Evolutionary conservation across 768 basidiomycete genomes (phyloP), one percentile per base, ranked within the genome.

Genomic region (Gymnopilus dilepis): DNA sequence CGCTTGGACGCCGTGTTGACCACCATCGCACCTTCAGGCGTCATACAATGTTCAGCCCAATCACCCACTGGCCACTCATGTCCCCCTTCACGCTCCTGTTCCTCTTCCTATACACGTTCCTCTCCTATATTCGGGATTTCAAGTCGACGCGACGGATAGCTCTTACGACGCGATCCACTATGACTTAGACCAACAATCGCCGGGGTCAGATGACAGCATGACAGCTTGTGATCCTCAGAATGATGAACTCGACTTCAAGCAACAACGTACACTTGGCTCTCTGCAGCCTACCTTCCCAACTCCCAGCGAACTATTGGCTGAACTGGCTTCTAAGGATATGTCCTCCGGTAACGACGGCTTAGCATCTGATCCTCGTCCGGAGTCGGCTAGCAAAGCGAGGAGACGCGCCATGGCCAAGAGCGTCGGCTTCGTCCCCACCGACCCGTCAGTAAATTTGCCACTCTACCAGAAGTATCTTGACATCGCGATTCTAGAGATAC

Each of bases 231-330:
- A 67, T 8, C 22, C 64, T 2, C 56, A 63, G 45, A 56, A 65
- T 9, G 17, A 58, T 34, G 24, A 38, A 30, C 26, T 62, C n/a
- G 22, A 63, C 48, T 43, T 59, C n/a, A n/a, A n/a, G 19, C 58
- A 58, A 15, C 53, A 45, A 34, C 54, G 31, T 30, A 21, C 60
- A 15, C 43, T 48, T 2, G 54, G 56, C 22, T 41, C 52, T 6
- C 38, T 58, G 17, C 62, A 63, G 59, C 61, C 70, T 1, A 85
- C 82, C 2, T 88, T 90, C 65, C 88, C 83, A 1, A 90, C 89
- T 0, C 89, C 89, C 0, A 84, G 83, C 37, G 87, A 89, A 65
- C 75, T 90, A 30, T 80, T 90, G 52, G 74, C 76, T 28, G 79
- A 86, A 41, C 72, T 84, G 21, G 70, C 76, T 1, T 62, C 54